phyloP scores from a whole-genome alignment of 1,139 yeast species.

The Yamadazyma mexicana region DNA sequence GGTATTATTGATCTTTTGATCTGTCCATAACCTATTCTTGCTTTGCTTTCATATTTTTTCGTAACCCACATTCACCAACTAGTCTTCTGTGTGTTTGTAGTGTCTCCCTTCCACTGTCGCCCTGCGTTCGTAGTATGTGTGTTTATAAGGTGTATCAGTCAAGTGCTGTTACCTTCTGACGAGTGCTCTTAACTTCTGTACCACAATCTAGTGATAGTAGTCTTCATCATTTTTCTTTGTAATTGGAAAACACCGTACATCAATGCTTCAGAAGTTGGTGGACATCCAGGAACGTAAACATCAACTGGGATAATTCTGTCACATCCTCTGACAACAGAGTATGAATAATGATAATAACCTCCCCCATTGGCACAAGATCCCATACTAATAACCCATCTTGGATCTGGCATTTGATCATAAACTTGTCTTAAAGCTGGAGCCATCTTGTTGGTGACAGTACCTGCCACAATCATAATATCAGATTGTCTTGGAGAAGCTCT shows the following conservation, averaged over 20 bases:
- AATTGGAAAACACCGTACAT: conserved; percentile 88
- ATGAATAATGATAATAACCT: conserved; percentile 88
- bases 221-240: conserved; percentile 86
- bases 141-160: no score
- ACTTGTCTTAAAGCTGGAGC: conserved; percentile 93
- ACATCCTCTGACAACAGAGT: conserved; percentile 87
- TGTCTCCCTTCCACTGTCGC: no score
- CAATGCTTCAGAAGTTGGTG: conserved; percentile 88
- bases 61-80: not conserved
- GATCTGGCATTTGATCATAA: conserved; percentile 93
- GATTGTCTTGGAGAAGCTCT: conserved; percentile 94
- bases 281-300: conserved; percentile 91
- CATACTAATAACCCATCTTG: conserved; percentile 89
- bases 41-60: not conserved
- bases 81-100: no score
- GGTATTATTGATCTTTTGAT: not conserved
- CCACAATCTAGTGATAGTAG: conserved; percentile 83
- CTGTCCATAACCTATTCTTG: not conserved
- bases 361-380: conserved; percentile 96
- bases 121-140: no score
- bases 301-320: conserved; percentile 89
- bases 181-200: conserved; percentile 58
- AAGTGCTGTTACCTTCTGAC: no score
- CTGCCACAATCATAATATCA: conserved; percentile 92
- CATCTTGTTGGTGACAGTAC: conserved; percentile 90